Percentiles rank a stretch among this genome's conserved stretches.
phyloP scores from a whole-genome alignment of 352 stramenopile species.

The Phytophthora idaei region DNA sequence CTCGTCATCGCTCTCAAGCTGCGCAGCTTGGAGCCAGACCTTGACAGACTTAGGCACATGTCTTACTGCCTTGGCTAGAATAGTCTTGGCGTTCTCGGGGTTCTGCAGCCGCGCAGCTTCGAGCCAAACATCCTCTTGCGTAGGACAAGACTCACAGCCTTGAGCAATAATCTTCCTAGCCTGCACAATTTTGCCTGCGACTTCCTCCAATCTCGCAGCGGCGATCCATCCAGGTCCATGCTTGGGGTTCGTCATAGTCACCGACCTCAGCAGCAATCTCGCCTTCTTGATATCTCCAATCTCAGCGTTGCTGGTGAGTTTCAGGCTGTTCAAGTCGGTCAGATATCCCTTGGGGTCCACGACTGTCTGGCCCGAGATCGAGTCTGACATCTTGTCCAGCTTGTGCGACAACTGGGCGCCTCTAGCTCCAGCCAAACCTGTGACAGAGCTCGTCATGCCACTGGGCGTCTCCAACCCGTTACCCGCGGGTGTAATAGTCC shows the following conservation, averaged over 20 bases:
- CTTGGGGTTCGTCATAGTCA: conserved; percentile 98
- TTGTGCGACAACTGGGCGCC: conserved; percentile 95
- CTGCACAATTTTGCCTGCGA: conserved; percentile 95
- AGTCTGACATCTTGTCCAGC: conserved; percentile 98
- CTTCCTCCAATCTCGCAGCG: conserved; percentile 97
- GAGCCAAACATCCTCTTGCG: conserved; percentile 98
- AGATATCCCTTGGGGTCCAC: conserved; percentile 98
- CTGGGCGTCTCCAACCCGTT: conserved; percentile 56
- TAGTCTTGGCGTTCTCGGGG: conserved; percentile 95
- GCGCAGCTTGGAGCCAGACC: conserved; percentile 95
- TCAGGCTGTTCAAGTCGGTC: conserved; percentile 96
- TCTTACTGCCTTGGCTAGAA: conserved; percentile 95
- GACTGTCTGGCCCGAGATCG: conserved; percentile 95
- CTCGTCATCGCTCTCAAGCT: conserved; percentile 92
- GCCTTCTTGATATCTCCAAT: conserved; percentile 99
- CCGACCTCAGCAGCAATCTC: conserved; percentile 94
- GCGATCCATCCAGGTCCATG: conserved; percentile 99
- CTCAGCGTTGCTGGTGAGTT: conserved; percentile 93
- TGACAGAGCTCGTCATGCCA: conserved; percentile 79
- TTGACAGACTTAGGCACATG: conserved; percentile 95
- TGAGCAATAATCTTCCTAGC: conserved; percentile 98
- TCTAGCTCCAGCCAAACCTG: conserved; percentile 90
- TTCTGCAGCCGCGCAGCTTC: conserved; percentile 97
- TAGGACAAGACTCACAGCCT: conserved; percentile 96
- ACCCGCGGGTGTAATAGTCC: conserved; percentile 56